phyloP scores from a whole-genome alignment of 495 filamentous ascomycete species.

The Penicillium lagena region DNA sequence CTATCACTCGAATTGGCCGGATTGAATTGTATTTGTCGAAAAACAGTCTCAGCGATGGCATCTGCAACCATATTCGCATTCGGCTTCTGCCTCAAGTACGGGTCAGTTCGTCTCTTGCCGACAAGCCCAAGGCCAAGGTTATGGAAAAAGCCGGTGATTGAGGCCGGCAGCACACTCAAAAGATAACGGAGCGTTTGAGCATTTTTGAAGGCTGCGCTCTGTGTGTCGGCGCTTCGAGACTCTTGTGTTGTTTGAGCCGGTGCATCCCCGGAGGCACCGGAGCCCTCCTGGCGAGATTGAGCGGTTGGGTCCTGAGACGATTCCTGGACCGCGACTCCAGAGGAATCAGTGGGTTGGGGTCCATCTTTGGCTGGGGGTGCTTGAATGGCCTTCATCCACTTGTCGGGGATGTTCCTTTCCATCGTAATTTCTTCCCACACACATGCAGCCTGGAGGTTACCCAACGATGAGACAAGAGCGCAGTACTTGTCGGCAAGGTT shows the following conservation, averaged over 20 bases:
- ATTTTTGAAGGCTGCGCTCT: constrained; percentile 65
- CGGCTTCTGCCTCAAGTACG: constrained; percentile 56
- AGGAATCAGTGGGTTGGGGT: constrained; percentile 34
- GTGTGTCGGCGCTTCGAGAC: constrained; percentile 26
- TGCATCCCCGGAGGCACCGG: constrained; percentile 13
- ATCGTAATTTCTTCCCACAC: constrained; percentile 78
- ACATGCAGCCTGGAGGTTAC: constrained; percentile 67
- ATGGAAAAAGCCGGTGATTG: constrained; percentile 72
- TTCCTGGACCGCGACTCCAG: constrained; percentile 19
- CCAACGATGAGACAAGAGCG: constrained; percentile 61
- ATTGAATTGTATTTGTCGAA: constrained; percentile 55
- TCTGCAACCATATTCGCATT: constrained; percentile 69
- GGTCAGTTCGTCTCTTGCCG: constrained; percentile 60
- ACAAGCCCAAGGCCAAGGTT: constrained; percentile 73
- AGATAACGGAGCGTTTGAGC: constrained; percentile 68
- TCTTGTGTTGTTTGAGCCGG: constrained; percentile 25
- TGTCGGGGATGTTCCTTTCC: constrained; percentile 56
- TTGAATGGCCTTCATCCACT: constrained; percentile 60
- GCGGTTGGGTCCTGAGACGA: constrained; percentile 7
- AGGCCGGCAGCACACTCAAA: constrained; percentile 64
- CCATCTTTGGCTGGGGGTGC: constrained; percentile 40
- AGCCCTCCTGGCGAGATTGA: constrained; percentile 11
- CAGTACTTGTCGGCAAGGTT: constrained; percentile 77
- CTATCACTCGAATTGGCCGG: constrained; percentile 35
- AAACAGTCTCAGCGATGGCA: constrained; percentile 62